These are phyloP conservation scores for Pestalotiopsis sp. DNA, from an alignment of 2,329 filamentous ascomycete species.

Conservation along the genomic window DNA sequence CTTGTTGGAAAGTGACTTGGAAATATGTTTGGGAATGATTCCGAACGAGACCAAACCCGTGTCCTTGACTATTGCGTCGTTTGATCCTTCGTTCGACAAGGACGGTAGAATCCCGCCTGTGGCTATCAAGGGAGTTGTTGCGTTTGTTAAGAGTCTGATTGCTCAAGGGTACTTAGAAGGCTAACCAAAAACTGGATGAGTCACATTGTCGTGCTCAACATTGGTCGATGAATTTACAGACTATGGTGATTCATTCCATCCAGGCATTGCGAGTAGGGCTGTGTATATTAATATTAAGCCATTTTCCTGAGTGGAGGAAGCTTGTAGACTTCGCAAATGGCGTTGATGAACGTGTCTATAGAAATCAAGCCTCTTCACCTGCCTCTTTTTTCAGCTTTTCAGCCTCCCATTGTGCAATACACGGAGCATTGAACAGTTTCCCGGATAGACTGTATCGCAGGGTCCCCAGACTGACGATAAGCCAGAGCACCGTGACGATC, in stretches of 20 bases:
- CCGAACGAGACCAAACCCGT: background rate
- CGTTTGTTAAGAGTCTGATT: background rate
- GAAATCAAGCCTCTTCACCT: too few relatives aligned
- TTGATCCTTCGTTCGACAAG: background rate
- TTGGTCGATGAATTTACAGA: too few relatives aligned
- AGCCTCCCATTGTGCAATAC: slow-evolving; percentile 1
- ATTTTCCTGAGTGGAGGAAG: too few relatives aligned
- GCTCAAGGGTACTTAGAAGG: background rate
- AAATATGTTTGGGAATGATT: background rate
- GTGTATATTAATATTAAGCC: too few relatives aligned
- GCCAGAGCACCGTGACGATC: background rate
- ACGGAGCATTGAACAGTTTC: background rate
- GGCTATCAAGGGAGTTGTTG: background rate
- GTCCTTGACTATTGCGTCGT: background rate
- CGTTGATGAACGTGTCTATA: too few relatives aligned
- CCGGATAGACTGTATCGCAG: background rate
- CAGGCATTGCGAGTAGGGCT: too few relatives aligned
- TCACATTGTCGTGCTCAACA: background rate
- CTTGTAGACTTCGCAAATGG: too few relatives aligned
- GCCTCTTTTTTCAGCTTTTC: background rate
- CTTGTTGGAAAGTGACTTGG: background rate
- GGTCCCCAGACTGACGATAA: background rate
- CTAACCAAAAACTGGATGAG: background rate
- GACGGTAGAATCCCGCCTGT: background rate
- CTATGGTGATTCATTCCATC: too few relatives aligned